A percentile compares a stretch with the other conserved stretches of the same genome.
phyloP scores from a whole-genome alignment of 345 rosid species.

The Lepidium didymum region DNA sequence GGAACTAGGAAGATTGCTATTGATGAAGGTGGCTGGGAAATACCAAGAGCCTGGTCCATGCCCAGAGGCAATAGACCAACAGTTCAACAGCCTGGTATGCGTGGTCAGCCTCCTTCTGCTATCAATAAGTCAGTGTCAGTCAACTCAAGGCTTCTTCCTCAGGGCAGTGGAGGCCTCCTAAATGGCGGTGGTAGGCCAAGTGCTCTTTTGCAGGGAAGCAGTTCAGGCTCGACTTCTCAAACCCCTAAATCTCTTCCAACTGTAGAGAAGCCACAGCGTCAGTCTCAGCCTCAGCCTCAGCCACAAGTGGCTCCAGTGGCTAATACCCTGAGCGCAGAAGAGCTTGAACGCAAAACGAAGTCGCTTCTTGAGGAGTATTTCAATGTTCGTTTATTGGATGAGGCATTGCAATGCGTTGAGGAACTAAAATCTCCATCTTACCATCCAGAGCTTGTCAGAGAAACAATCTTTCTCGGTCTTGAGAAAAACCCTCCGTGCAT shows the following conservation, averaged over 20 bases:
- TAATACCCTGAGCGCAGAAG: constrained; percentile 18
- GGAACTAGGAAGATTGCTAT: constrained; percentile 66
- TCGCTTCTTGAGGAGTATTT: constrained; percentile 70
- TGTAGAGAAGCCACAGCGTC: neutral
- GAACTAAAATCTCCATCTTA: constrained; percentile 52
- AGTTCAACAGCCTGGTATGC: constrained; percentile 38
- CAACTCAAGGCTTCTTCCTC: constrained; percentile 61
- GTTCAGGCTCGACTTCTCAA: constrained; percentile 29
- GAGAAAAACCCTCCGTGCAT: constrained; percentile 53
- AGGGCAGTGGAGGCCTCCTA: constrained; percentile 56
- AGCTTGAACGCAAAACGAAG: constrained; percentile 42
- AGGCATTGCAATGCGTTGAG: constrained; percentile 61
- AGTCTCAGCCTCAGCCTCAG: neutral
- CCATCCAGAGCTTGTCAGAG: constrained; percentile 63
- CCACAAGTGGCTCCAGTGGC: neutral
- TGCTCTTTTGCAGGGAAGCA: constrained; percentile 59
- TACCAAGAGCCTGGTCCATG: constrained; percentile 48
- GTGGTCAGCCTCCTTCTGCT: constrained; percentile 35
- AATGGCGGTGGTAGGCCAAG: constrained; percentile 53
- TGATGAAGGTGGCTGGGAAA: constrained; percentile 71
- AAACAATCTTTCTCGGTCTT: constrained; percentile 53
- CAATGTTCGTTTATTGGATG: constrained; percentile 38
- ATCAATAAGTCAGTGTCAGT: constrained; percentile 41
- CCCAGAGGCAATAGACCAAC: constrained; percentile 56
- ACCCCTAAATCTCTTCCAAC: constrained; percentile 6